phyloP scores from a whole-genome alignment of 2,329 filamentous ascomycete genomes.

The Cercospora zeina region DNA sequence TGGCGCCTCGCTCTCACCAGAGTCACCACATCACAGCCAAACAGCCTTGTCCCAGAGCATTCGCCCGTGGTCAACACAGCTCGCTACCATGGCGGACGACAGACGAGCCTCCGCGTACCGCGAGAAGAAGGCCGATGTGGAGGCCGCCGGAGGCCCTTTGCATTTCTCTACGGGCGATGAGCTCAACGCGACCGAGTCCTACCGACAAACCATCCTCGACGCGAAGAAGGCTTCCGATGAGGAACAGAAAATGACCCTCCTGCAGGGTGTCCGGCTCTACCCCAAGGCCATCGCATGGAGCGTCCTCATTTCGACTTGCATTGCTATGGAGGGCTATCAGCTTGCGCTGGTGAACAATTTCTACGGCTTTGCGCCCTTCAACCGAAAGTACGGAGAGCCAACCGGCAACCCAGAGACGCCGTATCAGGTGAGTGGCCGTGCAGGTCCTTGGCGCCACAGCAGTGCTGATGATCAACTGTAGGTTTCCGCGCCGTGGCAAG shows the following conservation, averaged over 20 bases:
- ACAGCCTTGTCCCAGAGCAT: background rate
- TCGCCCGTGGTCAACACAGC: background rate
- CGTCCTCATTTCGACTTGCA: constrained; percentile 83
- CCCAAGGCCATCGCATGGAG: constrained; percentile 85
- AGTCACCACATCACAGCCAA: too few species aligned
- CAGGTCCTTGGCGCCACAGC: background rate
- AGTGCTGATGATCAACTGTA: constrained; percentile 35
- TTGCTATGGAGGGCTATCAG: constrained; percentile 90
- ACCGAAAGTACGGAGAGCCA: constrained; percentile 46
- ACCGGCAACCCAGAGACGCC: constrained; percentile 40
- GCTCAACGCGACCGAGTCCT: constrained; percentile 34
- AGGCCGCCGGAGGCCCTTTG: constrained; percentile 20
- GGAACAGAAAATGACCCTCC: constrained; percentile 57
- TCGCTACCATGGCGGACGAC: constrained; percentile 5
- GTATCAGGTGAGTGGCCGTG: constrained; percentile 15
- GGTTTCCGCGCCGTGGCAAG: constrained; percentile 51
- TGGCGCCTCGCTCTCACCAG: background rate
- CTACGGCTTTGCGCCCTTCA: constrained; percentile 56
- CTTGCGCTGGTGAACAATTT: constrained; percentile 80
- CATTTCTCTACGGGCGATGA: constrained; percentile 37
- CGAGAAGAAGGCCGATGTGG: constrained; percentile 11
- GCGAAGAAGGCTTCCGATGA: constrained; percentile 51
- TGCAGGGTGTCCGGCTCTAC: constrained; percentile 77
- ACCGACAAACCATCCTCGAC: constrained; percentile 41
- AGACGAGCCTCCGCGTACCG: constrained; percentile 2